A percentile compares a stretch with the other conserved stretches of the same genome.
Evolutionary conservation across 305 asterid genomes (phyloP).

Genomic region (Solanum hybrid): DNA sequence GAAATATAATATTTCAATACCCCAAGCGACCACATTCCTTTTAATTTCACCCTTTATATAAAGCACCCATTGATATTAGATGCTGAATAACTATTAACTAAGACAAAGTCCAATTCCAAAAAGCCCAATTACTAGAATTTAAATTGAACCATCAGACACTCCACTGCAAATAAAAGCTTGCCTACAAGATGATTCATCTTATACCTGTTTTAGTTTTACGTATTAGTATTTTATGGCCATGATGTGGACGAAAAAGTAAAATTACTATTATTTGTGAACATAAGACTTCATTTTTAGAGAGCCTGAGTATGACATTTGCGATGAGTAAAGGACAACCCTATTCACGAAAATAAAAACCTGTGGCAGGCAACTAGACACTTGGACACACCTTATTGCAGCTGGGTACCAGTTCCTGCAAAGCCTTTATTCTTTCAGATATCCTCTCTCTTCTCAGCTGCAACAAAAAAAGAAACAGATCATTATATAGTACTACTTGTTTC

Average conservation of each 20-base stretch:
- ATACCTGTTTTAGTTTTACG: not conserved
- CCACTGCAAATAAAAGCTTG: not conserved
- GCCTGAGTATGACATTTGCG: not conserved
- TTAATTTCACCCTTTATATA: not conserved
- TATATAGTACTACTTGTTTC: not conserved
- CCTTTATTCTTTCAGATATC: conserved; percentile 88
- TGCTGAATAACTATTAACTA: not conserved
- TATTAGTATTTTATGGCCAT: not conserved
- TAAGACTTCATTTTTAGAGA: not conserved
- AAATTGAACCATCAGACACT: not conserved
- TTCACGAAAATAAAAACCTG: not conserved
- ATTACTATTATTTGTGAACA: not conserved
- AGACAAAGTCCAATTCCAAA: not conserved
- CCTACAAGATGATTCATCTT: not conserved
- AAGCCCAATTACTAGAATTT: not conserved
- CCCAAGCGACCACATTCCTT: not conserved
- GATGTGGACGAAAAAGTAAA: not conserved
- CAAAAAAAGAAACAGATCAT: conserved; percentile 1
- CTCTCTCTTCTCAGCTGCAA: conserved; percentile 80
- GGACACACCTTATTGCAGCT: conserved; percentile 79
- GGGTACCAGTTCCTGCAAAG: conserved; percentile 92
- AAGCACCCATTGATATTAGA: not conserved
- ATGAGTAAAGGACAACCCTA: not conserved
- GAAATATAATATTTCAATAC: not conserved
- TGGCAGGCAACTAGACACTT: not conserved